Evolutionary conservation across 2,329 filamentous ascomycete genomes (phyloP).

Genomic region (Aspergillus fumigatus): DNA sequence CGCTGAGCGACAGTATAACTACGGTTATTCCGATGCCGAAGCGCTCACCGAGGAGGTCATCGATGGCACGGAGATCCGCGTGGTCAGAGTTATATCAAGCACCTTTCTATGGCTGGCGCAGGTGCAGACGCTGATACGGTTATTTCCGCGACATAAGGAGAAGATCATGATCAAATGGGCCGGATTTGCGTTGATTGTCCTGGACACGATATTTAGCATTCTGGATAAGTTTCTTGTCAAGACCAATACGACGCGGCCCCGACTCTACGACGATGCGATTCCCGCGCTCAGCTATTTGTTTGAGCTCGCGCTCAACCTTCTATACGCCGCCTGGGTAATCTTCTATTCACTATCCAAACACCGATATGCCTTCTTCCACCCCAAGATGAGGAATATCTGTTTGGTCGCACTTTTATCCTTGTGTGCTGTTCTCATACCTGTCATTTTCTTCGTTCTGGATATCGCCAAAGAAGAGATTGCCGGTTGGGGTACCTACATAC

Average conservation of each 20-base stretch:
- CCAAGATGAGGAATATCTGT: conserved; percentile 83
- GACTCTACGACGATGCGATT: conserved; percentile 81
- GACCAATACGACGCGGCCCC: conserved; percentile 50
- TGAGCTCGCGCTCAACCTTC: conserved; percentile 74
- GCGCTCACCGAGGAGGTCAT: conserved; percentile 74
- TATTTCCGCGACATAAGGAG: conserved; percentile 94
- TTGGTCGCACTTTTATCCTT: conserved; percentile 75
- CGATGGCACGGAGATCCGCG: conserved; percentile 77
- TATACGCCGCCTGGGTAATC: conserved; percentile 91
- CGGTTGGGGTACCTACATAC: conserved; percentile 90
- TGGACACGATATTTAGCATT: conserved; percentile 86
- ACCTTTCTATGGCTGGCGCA: conserved; percentile 97
- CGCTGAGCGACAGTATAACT: conserved; percentile 73
- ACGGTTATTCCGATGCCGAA: conserved; percentile 73
- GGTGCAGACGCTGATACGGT: conserved; percentile 89
- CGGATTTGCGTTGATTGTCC: conserved; percentile 84
- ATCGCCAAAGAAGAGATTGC: conserved; percentile 80
- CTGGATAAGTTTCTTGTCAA: conserved; percentile 77
- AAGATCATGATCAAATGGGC: conserved; percentile 99
- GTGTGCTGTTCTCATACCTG: conserved; percentile 76
- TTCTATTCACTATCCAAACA: conserved; percentile 93
- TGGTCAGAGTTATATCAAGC: conserved; percentile 89
- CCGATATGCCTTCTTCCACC: conserved; percentile 84
- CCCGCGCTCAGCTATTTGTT: conserved; percentile 89
- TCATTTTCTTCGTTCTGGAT: conserved; percentile 90